Evolutionary conservation across 176 grass and related monocot species (phyloP).

Genomic region (Triticum dicoccoides): DNA sequence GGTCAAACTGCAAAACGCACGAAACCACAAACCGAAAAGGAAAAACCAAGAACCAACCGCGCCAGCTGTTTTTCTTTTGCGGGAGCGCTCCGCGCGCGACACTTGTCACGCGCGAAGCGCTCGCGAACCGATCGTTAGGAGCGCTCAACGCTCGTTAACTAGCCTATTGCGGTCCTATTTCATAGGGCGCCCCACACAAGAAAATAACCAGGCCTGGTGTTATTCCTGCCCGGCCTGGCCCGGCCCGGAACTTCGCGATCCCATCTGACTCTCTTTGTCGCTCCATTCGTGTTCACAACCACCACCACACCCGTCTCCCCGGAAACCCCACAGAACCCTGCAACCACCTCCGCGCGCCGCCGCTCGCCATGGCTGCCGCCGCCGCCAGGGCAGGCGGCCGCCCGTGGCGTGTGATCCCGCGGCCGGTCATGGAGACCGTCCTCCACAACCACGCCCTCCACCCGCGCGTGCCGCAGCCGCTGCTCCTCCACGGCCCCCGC

Average conservation of each 20-base stretch:
- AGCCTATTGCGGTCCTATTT: too few relatives aligned
- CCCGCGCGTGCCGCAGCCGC: slow-evolving; percentile 68
- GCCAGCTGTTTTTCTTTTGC: too few relatives aligned
- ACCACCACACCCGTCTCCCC: not conserved
- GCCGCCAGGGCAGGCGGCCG: slow-evolving; percentile 26
- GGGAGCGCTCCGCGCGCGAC: too few relatives aligned
- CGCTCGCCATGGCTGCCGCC: slow-evolving; percentile 38
- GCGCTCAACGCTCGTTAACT: too few relatives aligned
- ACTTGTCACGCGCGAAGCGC: too few relatives aligned
- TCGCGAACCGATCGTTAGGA: too few relatives aligned
- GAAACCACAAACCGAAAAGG: too few relatives aligned
- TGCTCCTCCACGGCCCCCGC: slow-evolving; percentile 82
- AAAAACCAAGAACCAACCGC: too few relatives aligned
- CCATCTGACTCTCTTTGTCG: not conserved
- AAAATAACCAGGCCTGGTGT: not conserved
- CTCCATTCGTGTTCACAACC: not conserved
- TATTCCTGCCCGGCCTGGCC: not conserved
- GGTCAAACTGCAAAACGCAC: too few relatives aligned
- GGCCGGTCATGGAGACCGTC: slow-evolving; percentile 76
- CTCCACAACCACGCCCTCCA: slow-evolving; percentile 78
- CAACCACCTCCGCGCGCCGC: not conserved
- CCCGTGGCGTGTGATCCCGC: slow-evolving; percentile 71
- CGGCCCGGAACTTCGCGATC: not conserved
- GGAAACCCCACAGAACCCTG: slow-evolving; percentile 35
- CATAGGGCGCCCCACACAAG: too few relatives aligned